These are phyloP conservation scores for Posidonia oceanica DNA, from an alignment of 116 monocot species.

Conservation along the genomic window DNA sequence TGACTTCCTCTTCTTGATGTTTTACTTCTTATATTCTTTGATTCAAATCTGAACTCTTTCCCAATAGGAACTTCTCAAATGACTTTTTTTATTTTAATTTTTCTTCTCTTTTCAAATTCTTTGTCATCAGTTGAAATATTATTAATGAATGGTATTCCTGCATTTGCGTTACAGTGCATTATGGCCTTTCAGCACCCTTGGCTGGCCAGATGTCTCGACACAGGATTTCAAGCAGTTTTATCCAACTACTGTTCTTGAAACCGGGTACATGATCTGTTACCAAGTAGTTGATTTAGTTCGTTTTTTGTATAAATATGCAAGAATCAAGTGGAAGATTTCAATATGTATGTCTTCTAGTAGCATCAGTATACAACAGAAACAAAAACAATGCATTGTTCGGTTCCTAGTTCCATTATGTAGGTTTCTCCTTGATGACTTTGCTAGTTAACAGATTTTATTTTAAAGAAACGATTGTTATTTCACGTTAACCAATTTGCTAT, in stretches of 20 bases:
- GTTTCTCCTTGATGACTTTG: neutral
- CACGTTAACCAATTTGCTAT: too few relatives aligned
- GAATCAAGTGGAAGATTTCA: too few relatives aligned
- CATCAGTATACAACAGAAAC: neutral
- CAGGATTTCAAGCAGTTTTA: conserved; percentile 81
- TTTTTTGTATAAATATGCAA: too few relatives aligned
- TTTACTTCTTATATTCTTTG: too few relatives aligned
- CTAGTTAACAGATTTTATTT: too few relatives aligned
- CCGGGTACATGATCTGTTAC: conserved; percentile 53
- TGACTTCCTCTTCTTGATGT: too few relatives aligned
- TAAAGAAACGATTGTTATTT: too few relatives aligned
- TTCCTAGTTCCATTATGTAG: neutral
- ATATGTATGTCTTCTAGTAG: neutral
- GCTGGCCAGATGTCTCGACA: conserved; percentile 86
- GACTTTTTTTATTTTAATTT: neutral
- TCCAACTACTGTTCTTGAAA: conserved; percentile 90
- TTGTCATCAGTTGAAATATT: neutral
- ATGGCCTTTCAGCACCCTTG: conserved; percentile 99
- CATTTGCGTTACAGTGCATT: conserved; percentile 35
- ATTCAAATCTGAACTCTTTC: neutral
- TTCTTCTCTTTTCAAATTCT: neutral
- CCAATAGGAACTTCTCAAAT: too few relatives aligned
- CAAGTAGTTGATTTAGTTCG: too few relatives aligned
- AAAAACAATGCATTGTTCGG: too few relatives aligned
- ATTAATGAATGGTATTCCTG: conserved; percentile 3